Evolutionary conservation across 495 filamentous ascomycete species (phyloP).

Genomic region (Penicillium ochrochloron): DNA sequence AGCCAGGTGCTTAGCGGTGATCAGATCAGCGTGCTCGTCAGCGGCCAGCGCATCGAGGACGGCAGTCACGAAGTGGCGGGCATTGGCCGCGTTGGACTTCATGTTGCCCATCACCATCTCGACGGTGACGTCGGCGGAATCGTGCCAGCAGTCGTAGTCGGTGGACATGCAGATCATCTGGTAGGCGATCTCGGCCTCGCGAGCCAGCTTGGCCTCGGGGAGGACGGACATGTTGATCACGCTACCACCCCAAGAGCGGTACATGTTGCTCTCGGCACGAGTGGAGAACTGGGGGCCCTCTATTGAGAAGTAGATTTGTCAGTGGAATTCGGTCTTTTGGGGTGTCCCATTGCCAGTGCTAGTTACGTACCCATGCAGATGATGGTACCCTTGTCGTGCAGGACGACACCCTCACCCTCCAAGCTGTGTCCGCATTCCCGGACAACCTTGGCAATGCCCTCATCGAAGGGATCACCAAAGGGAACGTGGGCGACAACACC

Average conservation of each 20-base stretch:
- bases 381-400: slow-evolving; percentile 79
- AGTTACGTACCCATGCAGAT: slow-evolving; percentile 82
- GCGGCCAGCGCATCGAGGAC: slow-evolving; percentile 84
- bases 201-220: slow-evolving; percentile 95
- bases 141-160: slow-evolving; percentile 98
- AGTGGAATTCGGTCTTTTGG: slow-evolving; percentile 1
- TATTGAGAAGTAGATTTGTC: slow-evolving; percentile 29
- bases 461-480: slow-evolving; percentile 95
- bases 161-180: slow-evolving; percentile 99
- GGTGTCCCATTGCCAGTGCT: background rate
- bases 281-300: slow-evolving; percentile 97
- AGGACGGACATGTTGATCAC: slow-evolving; percentile 98
- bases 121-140: slow-evolving; percentile 78
- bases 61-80: slow-evolving; percentile 79
- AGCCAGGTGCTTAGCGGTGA: slow-evolving; percentile 68
- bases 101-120: slow-evolving; percentile 98
- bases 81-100: slow-evolving; percentile 87
- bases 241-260: slow-evolving; percentile 86
- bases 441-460: slow-evolving; percentile 72
- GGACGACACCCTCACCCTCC: slow-evolving; percentile 73
- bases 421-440: slow-evolving; percentile 71
- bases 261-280: slow-evolving; percentile 93
- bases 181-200: slow-evolving; percentile 94
- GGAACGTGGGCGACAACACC: slow-evolving; percentile 93
- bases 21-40: slow-evolving; percentile 73